Evolutionary conservation across 1,284 basidiomycete genomes (phyloP).

Genomic region (Irpex rosettiformis): DNA sequence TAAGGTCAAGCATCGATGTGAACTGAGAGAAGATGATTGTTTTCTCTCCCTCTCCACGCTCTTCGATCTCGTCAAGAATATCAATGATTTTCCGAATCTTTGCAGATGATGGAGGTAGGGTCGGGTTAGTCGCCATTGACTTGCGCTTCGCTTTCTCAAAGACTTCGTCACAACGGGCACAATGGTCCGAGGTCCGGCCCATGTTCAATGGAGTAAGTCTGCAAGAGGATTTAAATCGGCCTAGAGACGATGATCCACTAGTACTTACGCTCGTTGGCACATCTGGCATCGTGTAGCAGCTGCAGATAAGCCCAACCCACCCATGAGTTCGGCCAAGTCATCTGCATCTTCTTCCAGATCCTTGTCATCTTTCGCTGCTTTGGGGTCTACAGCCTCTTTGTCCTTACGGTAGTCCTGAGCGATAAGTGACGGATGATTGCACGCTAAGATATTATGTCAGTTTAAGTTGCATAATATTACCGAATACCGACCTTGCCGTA

Average conservation of each 20-base stretch:
- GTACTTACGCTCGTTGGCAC: slow-evolving; percentile 64
- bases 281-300: slow-evolving; percentile 65
- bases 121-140: slow-evolving; percentile 27
- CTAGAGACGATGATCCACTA: slow-evolving; percentile 11
- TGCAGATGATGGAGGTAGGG: slow-evolving; percentile 67
- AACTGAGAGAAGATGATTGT: slow-evolving; percentile 92
- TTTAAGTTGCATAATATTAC: neutral
- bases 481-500: slow-evolving; percentile 76
- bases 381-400: slow-evolving; percentile 69
- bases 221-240: neutral
- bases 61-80: slow-evolving; percentile 66
- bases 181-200: slow-evolving; percentile 41
- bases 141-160: slow-evolving; percentile 32
- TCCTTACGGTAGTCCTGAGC: slow-evolving; percentile 73
- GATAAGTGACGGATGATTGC: slow-evolving; percentile 84
- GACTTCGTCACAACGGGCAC: slow-evolving; percentile 56
- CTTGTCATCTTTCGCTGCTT: slow-evolving; percentile 46
- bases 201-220: slow-evolving; percentile 33
- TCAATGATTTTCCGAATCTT: slow-evolving; percentile 86
- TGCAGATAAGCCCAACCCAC: slow-evolving; percentile 59
- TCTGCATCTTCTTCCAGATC: slow-evolving; percentile 62
- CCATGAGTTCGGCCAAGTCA: slow-evolving; percentile 76
- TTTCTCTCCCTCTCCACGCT: slow-evolving; percentile 68
- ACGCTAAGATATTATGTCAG: slow-evolving; percentile 50
- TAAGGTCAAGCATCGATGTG: slow-evolving; percentile 85